Evolutionary conservation across 192 early-diverging fungal genomes (phyloP).

Genomic region (Jimgerdemannia lactiflua): DNA sequence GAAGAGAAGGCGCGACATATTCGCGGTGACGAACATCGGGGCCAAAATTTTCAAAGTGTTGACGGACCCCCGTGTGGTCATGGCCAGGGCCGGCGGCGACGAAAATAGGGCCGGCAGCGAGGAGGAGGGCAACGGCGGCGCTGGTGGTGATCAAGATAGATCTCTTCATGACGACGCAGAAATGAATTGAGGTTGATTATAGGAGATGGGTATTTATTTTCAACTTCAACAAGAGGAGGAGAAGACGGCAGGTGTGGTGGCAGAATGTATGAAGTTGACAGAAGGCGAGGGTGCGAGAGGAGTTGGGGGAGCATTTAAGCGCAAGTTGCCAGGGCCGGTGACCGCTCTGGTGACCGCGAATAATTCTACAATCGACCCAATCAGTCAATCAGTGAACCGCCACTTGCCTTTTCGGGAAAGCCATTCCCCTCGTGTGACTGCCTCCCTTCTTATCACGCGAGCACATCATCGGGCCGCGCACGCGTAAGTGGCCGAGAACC

Average conservation of each 20-base stretch:
- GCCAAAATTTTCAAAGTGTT: conserved; percentile 22
- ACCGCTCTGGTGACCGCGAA: too few species aligned
- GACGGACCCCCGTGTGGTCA: background rate
- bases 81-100: background rate
- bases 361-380: background rate
- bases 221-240: background rate
- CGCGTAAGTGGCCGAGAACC: background rate
- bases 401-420: background rate
- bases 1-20: conserved; percentile 12
- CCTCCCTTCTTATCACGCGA: background rate
- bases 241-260: too few species aligned
- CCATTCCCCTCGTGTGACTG: background rate
- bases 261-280: too few species aligned
- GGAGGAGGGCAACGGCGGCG: background rate
- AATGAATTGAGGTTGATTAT: background rate
- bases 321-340: background rate
- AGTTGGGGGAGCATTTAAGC: background rate
- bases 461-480: background rate
- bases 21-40: conserved; percentile 31
- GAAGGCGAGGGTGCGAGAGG: too few species aligned
- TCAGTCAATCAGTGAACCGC: background rate
- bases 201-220: background rate
- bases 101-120: background rate
- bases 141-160: background rate
- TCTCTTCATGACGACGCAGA: background rate